Base-by-base conservation (phyloP, 768 basidiomycete species). In the Xerocomus brunneocitrinus region DNA sequence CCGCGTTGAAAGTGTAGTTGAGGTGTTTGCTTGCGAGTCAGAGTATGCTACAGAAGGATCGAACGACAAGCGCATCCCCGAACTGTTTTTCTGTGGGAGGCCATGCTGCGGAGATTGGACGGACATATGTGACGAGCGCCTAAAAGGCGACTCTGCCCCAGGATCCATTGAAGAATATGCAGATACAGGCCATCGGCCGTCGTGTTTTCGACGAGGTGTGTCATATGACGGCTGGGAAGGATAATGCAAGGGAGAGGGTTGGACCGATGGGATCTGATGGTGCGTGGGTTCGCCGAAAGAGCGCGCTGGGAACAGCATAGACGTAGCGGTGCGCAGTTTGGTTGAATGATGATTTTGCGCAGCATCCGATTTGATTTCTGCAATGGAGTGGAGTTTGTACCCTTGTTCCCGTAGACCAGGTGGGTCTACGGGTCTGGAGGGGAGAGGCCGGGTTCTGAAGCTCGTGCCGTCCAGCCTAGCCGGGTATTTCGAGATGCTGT, bases 31-130 rank as follows among this genome's bases (percentile, higher is more conserved):
- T 45, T 54, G 55, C 28, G 54, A 57, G 38, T 55, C 65, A 14
- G 64, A 50, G 59, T 84, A 83, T 13, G 82, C 82, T 43, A 77
- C 56, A 8, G 73, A 75, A 27, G 76, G 76, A 63, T 79, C 72
- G 59, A 79, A 82, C 7, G 63, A 50, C 54, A 76, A 9, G 30
- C 52, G 66, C 43, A 47, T 51, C 34, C 49, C 57, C 7, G 9
- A 25, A 34, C 38, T 41, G 27, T 32, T 52, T n/a, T 42, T 48
- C 42, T 59, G 60, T 12, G 55, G 45, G 1, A 35, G 28, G 0
- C 47, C 24, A 44, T 50, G 43, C 8, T 49, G n/a, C 1, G 54
- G 45, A 3, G 54, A 52, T 50, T 43, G 58, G 28, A 44, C 16
- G 45, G 50, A 5, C 2, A 16, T 28, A n/a, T 61, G 40, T 53